phyloP scores from a whole-genome alignment of 768 basidiomycete species.

The Amyloporia xantha region DNA sequence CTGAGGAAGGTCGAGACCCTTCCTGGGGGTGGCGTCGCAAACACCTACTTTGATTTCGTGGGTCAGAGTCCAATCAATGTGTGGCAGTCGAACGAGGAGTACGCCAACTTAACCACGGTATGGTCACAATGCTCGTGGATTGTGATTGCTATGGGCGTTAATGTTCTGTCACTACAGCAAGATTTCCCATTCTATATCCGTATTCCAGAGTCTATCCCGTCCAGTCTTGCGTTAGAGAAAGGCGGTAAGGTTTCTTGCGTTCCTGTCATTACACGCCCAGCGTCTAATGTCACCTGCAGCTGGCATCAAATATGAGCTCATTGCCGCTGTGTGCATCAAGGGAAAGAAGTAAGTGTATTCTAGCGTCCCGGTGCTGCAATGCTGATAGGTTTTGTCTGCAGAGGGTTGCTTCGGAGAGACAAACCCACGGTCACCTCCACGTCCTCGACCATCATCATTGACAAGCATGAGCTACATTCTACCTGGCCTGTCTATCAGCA shows the following conservation, averaged over 20 bases:
- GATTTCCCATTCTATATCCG: conserved; percentile 89
- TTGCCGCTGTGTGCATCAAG: conserved; percentile 80
- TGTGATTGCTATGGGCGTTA: not conserved
- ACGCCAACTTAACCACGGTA: conserved; percentile 61
- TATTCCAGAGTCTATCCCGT: conserved; percentile 88
- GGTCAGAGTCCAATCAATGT: conserved; percentile 77
- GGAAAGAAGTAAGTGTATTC: conserved; percentile 81
- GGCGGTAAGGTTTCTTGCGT: conserved; percentile 41
- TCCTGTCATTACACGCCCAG: not conserved
- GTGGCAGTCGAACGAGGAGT: conserved; percentile 79
- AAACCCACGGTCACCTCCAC: conserved; percentile 65
- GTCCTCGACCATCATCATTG: conserved; percentile 68
- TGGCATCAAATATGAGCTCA: conserved; percentile 85
- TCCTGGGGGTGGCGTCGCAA: conserved; percentile 60
- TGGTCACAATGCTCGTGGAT: conserved; percentile 12
- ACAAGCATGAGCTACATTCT: conserved; percentile 91
- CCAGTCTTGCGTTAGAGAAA: conserved; percentile 74
- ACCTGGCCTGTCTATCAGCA: conserved; percentile 90
- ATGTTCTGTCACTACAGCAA: conserved; percentile 39
- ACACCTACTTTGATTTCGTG: conserved; percentile 74
- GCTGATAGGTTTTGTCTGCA: no score
- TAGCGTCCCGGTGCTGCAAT: no score
- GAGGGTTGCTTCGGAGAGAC: conserved; percentile 78
- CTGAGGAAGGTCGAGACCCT: conserved; percentile 85
- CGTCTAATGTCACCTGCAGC: conserved; percentile 32